A percentile compares a stretch with the other conserved stretches of the same genome.
Conservation (phyloP, 176 grass and related monocot species). For the Poa annua region DNA sequence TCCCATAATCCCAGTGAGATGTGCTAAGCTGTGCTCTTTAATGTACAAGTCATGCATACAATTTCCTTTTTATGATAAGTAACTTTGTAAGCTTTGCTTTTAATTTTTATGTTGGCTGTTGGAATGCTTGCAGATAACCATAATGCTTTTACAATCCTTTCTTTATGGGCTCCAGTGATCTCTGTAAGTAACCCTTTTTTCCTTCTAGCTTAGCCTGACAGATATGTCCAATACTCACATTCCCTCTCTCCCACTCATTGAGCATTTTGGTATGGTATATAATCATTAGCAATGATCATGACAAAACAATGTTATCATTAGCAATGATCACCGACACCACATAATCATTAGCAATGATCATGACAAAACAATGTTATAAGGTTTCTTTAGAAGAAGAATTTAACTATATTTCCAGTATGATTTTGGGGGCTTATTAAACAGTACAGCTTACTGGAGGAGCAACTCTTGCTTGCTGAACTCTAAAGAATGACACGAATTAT, state of each 20-base stretch:
- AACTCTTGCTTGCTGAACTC: neutral
- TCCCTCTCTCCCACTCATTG: neutral
- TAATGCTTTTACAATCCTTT: constrained; percentile 86
- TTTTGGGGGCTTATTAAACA: neutral
- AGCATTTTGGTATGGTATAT: constrained; percentile 7
- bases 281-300: constrained; percentile 3
- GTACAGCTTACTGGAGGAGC: neutral
- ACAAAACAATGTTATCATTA: neutral
- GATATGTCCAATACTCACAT: neutral
- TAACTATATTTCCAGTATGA: constrained; percentile 19
- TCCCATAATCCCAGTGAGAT: neutral
- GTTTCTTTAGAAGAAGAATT: neutral
- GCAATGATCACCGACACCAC: too few relatives aligned
- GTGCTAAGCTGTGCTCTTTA: neutral
- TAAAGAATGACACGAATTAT: neutral
- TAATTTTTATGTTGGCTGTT: constrained; percentile 42
- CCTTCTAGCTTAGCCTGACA: constrained; percentile 3
- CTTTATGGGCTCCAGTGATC: constrained; percentile 84
- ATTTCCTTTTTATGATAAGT: neutral
- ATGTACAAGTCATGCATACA: neutral
- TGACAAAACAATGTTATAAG: neutral
- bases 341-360: too few relatives aligned
- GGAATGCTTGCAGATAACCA: constrained; percentile 76
- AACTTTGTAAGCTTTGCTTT: neutral
- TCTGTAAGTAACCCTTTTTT: constrained; percentile 63